Conservation (phyloP, 179 eudicot species). For the Silene noctiflora region DNA sequence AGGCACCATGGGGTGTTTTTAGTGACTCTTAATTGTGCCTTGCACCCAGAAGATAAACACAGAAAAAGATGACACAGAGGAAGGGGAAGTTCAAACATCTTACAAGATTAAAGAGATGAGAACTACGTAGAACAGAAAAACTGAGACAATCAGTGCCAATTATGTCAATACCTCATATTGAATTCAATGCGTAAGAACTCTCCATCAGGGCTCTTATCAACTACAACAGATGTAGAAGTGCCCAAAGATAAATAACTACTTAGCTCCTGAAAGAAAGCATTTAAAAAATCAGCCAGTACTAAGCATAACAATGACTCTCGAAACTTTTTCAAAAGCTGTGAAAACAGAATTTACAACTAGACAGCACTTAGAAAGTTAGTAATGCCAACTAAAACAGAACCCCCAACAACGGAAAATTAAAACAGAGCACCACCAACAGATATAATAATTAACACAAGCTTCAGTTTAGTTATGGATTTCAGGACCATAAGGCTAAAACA, state of each 20-base stretch:
- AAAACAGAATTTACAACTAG: background rate
- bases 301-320: background rate
- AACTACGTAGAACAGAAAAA: background rate
- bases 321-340: background rate
- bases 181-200: constrained; percentile 82
- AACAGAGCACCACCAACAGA: background rate
- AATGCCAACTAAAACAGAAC: background rate
- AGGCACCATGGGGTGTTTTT: background rate
- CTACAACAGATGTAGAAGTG: constrained; percentile 70
- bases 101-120: background rate
- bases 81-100: background rate
- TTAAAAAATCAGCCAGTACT: background rate
- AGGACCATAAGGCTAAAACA: background rate
- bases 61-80: background rate
- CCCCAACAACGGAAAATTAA: background rate
- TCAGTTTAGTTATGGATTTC: background rate
- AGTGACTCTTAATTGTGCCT: background rate
- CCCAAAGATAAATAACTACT: constrained; percentile 64
- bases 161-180: constrained; percentile 57
- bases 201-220: constrained; percentile 84
- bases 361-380: background rate
- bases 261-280: constrained; percentile 59
- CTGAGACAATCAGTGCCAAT: background rate
- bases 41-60: background rate
- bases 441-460: background rate